Conservation (phyloP, 768 basidiomycete species). For the Epithele typhae region DNA sequence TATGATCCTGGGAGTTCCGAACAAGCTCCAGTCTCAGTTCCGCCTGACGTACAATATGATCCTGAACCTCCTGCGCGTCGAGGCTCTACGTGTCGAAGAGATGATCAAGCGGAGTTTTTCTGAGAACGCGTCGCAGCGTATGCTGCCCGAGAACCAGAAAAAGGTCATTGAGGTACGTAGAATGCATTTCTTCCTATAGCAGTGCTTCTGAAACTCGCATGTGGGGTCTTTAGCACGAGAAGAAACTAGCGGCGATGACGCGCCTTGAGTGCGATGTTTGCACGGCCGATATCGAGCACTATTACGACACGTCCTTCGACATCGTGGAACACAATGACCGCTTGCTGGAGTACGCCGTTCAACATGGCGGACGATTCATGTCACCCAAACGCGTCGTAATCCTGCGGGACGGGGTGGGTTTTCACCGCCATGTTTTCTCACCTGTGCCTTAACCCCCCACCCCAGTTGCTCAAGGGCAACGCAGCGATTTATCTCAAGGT, state of each 20-base stretch:
- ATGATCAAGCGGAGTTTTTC: constrained; percentile 99
- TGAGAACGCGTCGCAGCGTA: constrained; percentile 90
- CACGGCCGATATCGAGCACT: constrained; percentile 62
- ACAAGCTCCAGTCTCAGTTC: constrained; percentile 93
- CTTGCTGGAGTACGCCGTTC: constrained; percentile 55
- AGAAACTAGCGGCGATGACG: constrained; percentile 52
- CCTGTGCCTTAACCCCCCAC: too few species aligned
- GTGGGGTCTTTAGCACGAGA: constrained; percentile 83
- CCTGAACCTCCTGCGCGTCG: constrained; percentile 90
- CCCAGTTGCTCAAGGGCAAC: too few species aligned
- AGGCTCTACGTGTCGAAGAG: constrained; percentile 93
- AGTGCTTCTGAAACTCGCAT: too few species aligned
- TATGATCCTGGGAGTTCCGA: constrained; percentile 95
- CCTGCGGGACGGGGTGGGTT: constrained; percentile 72
- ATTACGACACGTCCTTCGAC: constrained; percentile 68
- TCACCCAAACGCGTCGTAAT: constrained; percentile 76
- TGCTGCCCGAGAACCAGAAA: constrained; percentile 91
- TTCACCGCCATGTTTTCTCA: neutral
- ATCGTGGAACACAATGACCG: constrained; percentile 59
- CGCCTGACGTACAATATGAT: constrained; percentile 99
- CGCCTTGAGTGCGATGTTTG: constrained; percentile 70
- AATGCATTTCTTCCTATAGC: too few species aligned
- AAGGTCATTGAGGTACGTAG: constrained; percentile 70
- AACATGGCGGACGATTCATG: constrained; percentile 64
- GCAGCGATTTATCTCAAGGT: neutral